phyloP scores from a whole-genome alignment of 2,329 filamentous ascomycete species.

The Emergomyces pasteurianus region DNA sequence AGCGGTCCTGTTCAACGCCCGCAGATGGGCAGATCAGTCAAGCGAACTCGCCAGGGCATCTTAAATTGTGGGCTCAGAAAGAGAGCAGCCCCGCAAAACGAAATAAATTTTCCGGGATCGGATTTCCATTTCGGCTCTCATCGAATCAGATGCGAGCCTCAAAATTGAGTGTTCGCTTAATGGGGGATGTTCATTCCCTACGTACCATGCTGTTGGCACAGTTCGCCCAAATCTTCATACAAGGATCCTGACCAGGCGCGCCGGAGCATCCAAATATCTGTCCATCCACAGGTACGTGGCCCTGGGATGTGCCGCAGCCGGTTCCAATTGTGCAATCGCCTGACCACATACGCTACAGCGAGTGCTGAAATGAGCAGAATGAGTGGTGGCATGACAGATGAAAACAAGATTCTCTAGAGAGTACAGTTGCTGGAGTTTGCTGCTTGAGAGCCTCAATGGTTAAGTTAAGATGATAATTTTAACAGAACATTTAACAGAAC shows the following conservation, averaged over 20 bases:
- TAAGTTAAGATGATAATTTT: neutral
- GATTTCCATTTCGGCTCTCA: neutral
- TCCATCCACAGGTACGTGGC: neutral
- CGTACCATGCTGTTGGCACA: constrained; percentile 1
- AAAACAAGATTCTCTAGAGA: neutral
- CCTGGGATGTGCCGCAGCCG: constrained; percentile 2
- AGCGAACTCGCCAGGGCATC: neutral
- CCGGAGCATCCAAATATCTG: constrained; percentile 1
- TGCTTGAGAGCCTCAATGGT: neutral
- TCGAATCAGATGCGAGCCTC: neutral
- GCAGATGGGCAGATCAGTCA: neutral
- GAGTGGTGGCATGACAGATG: neutral
- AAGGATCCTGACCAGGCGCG: constrained; percentile 1
- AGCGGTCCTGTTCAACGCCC: neutral
- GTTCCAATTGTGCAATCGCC: neutral
- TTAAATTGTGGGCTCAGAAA: neutral
- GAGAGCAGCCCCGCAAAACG: neutral
- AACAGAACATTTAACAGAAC: no score
- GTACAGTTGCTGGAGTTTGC: neutral
- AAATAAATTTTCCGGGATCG: neutral
- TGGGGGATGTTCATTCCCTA: neutral
- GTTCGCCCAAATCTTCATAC: constrained; percentile 1
- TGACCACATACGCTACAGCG: neutral
- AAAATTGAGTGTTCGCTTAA: neutral
- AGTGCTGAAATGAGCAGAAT: neutral